These are phyloP conservation scores for Inga laurina DNA, from an alignment of 306 rosid species.

Conservation along the genomic window DNA sequence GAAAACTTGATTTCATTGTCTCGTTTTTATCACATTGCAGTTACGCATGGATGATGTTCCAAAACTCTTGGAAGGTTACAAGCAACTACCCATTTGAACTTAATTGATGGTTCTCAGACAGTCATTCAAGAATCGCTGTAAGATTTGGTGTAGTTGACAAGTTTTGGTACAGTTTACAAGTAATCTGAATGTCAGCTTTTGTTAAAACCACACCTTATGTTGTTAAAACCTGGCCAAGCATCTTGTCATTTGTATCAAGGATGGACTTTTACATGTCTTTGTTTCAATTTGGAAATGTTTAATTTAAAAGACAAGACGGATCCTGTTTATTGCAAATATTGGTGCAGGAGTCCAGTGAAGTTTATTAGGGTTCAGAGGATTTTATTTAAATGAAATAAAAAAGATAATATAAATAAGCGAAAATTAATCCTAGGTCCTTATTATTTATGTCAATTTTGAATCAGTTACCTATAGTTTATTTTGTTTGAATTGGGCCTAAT, in stretches of 20 bases:
- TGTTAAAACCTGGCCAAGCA: background rate
- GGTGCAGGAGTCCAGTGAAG: background rate
- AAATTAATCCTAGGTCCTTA: too few relatives aligned
- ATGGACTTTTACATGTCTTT: background rate
- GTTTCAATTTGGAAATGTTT: background rate
- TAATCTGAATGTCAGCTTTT: background rate
- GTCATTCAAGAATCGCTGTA: background rate
- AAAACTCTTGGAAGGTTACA: constrained; percentile 79
- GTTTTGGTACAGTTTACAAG: background rate
- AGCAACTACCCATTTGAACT: constrained; percentile 42
- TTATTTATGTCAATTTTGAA: too few relatives aligned
- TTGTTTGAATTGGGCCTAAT: too few relatives aligned
- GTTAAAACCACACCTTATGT: background rate
- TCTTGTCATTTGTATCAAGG: background rate
- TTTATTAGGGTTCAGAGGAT: background rate
- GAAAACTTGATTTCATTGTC: background rate
- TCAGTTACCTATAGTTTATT: too few relatives aligned
- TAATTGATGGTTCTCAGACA: constrained; percentile 2
- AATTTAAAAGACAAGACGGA: background rate
- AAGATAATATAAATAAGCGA: too few relatives aligned
- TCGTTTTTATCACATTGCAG: constrained; percentile 43
- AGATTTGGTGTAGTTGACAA: background rate
- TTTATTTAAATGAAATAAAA: background rate
- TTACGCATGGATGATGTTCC: constrained; percentile 87
- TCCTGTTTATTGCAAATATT: background rate